Evolutionary conservation across 352 stramenopile genomes (phyloP), one percentile per base, ranked within the genome.

Genomic region (Thalassiosira mediterranea): DNA sequence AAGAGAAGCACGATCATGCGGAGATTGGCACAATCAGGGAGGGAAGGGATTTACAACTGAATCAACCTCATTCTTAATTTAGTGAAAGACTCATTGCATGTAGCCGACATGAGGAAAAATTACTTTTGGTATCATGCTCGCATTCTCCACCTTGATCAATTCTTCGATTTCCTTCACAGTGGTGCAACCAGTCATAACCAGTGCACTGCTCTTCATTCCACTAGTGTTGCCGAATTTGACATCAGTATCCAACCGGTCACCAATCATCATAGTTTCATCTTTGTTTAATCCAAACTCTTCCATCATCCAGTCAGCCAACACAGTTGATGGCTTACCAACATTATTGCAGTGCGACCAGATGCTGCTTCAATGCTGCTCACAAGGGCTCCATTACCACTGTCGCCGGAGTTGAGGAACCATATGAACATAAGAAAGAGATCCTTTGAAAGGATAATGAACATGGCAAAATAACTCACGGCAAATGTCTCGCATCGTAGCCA

Each of bases 181-280:
- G 2, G 87, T 88, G 46, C 88, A 88, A 15, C 88, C 90, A n/a
- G 79, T 93, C 47, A 95, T 73, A 1, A 94, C 90, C 15, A 95
- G 73, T 11, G 79, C 72, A 60, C 80, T 83, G 5, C 37, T 64
- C 53, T 85, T 77, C 79, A 92, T 89, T 10, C 83, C 79, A 62
- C 74, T 72, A 38, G 81, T 75, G 42, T 86, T 83, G 17, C 79
- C 90, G 74, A 94, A 95, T 68, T 66, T 70, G 61, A 93, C 85
- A 73, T 95, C 90, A n/a, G 90, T 95, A 69, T 94, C 87, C 1
- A 95, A 73, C 23, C 90, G 65, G 76, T 95, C 88, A 1, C 90
- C 90, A 40, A 95, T 81, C 69, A 95, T 89, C n/a, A 93, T 64
- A 32, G 82, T 83, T 46, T 84, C 72, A 5, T 68, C 42, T 10